Evolutionary conservation across 352 stramenopile species (phyloP).

Genomic region (Phytophthora agathidicida): DNA sequence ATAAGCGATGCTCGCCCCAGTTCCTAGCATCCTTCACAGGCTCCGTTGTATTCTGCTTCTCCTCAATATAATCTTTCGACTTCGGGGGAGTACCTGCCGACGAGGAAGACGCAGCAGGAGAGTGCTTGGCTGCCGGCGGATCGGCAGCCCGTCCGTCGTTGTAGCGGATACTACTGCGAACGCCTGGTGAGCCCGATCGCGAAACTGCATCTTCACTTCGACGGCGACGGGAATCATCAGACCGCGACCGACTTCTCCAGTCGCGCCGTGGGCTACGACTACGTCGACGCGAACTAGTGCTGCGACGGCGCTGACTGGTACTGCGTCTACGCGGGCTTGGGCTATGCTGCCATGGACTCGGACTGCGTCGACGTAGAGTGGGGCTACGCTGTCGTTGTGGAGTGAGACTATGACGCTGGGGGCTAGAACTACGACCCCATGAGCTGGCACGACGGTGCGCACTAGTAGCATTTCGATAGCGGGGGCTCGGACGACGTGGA

Average conservation of each 20-base stretch:
- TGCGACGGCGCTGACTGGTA: not conserved
- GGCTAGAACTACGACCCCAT: constrained; percentile 15
- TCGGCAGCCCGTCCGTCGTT: constrained; percentile 9
- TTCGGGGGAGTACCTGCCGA: constrained; percentile 1
- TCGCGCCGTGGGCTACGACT: constrained; percentile 16
- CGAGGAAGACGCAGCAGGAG: not conserved
- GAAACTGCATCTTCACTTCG: constrained; percentile 16
- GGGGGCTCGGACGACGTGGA: too few relatives aligned
- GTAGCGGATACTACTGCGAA: constrained; percentile 16
- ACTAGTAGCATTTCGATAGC: too few relatives aligned
- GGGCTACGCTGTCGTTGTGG: constrained; percentile 8
- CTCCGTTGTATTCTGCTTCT: not conserved
- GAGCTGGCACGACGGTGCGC: not conserved
- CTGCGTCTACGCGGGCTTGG: constrained; percentile 8
- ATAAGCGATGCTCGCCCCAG: constrained; percentile 1
- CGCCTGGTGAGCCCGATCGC: constrained; percentile 26
- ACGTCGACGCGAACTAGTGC: constrained; percentile 11
- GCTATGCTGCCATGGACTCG: constrained; percentile 4
- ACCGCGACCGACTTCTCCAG: constrained; percentile 27
- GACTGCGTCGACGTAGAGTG: constrained; percentile 2
- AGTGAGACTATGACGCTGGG: constrained; percentile 6
- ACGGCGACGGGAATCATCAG: constrained; percentile 15
- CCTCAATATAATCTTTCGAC: constrained; percentile 2
- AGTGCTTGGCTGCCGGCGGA: not conserved
- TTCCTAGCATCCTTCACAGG: constrained; percentile 1